These are phyloP conservation scores for Monilinia fructicola DNA, from an alignment of 2,329 filamentous ascomycete species.

Conservation along the genomic window DNA sequence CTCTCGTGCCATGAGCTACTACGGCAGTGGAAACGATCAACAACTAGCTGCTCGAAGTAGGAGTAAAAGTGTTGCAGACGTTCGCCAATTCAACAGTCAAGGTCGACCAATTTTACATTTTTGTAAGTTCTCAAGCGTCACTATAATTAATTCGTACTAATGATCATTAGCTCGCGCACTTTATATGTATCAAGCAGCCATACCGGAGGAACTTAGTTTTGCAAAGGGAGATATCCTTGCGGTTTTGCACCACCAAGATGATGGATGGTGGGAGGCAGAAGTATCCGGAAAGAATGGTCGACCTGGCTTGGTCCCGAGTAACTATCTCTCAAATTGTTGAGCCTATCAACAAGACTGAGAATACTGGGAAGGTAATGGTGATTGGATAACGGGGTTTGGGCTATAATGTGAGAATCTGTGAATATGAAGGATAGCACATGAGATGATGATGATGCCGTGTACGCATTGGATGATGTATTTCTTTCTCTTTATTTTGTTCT, in stretches of 20 bases:
- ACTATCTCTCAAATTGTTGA: conserved; percentile 53
- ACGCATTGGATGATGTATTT: background rate
- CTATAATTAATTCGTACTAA: conserved; percentile 31
- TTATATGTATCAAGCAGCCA: conserved; percentile 92
- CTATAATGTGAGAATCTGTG: conserved; percentile 11
- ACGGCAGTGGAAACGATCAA: conserved; percentile 45
- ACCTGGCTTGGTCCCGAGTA: conserved; percentile 66
- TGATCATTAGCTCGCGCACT: conserved; percentile 72
- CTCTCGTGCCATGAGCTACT: conserved; percentile 54
- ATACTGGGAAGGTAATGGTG: background rate
- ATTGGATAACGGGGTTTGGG: background rate
- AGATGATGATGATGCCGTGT: conserved; percentile 9
- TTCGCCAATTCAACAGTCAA: conserved; percentile 78
- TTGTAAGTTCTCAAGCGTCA: conserved; percentile 62
- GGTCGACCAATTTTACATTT: conserved; percentile 88
- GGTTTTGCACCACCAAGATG: conserved; percentile 87
- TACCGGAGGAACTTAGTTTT: conserved; percentile 92
- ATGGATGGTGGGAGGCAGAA: conserved; percentile 99
- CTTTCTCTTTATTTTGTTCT: background rate
- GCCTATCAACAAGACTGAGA: conserved; percentile 12
- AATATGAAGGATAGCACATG: conserved; percentile 9
- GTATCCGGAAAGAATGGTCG: conserved; percentile 66
- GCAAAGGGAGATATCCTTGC: conserved; percentile 88
- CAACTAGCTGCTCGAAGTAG: conserved; percentile 49
- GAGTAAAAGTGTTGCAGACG: conserved; percentile 85